phyloP scores from a whole-genome alignment of 2,329 filamentous ascomycete species.

The Penicillium sp. region DNA sequence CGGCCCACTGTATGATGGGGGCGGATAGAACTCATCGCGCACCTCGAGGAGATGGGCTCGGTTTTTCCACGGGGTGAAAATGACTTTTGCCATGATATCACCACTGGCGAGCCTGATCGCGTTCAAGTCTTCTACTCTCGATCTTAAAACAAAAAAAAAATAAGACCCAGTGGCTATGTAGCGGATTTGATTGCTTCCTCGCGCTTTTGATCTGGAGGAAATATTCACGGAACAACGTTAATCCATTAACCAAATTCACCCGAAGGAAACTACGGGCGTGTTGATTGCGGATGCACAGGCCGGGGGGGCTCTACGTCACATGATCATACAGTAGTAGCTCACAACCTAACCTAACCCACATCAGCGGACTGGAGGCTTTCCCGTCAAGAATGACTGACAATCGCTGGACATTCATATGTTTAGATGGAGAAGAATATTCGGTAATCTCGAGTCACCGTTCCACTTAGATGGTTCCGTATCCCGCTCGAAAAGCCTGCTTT shows the following conservation, averaged over 20 bases:
- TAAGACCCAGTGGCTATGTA: neutral
- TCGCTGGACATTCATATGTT: too few species aligned
- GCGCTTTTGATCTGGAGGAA: neutral
- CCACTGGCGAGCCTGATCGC: neutral
- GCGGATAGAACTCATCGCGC: constrained; percentile 37
- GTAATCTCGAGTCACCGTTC: too few species aligned
- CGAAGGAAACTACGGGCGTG: neutral
- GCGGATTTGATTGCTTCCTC: neutral
- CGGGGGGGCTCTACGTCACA: too few species aligned
- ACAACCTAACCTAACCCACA: too few species aligned
- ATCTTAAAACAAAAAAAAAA: neutral
- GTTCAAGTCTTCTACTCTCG: too few species aligned
- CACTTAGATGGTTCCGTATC: too few species aligned
- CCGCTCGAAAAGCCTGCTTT: too few species aligned
- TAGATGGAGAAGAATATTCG: too few species aligned
- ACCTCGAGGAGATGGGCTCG: constrained; percentile 33
- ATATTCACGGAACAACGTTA: neutral
- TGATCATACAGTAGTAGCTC: too few species aligned
- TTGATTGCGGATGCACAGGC: too few species aligned
- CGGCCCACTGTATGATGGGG: constrained; percentile 25
- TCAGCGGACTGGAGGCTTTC: too few species aligned
- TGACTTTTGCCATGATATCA: constrained; percentile 34
- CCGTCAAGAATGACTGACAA: too few species aligned
- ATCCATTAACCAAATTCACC: neutral
- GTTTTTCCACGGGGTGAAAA: constrained; percentile 40